Percentiles rank a stretch among this genome's conserved stretches.
Evolutionary conservation across 2,329 filamentous ascomycete genomes (phyloP).

Genomic region (Verticillium isaacii): DNA sequence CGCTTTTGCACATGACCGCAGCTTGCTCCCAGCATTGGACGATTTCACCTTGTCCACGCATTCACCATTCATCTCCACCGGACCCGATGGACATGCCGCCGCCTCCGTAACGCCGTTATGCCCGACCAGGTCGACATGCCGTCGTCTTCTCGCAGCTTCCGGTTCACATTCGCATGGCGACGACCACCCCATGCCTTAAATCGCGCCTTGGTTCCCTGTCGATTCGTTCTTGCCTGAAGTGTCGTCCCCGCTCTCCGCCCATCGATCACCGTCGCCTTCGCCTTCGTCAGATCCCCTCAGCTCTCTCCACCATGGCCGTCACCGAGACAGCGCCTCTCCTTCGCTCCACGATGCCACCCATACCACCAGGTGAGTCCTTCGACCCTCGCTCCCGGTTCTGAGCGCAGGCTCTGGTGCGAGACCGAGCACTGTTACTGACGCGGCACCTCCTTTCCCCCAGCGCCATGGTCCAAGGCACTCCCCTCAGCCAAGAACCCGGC

Average conservation of each 20-base stretch:
- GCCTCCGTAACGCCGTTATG: too few species aligned
- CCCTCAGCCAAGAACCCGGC: constrained; percentile 11
- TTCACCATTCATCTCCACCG: too few species aligned
- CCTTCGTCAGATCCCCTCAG: neutral
- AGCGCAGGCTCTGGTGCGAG: neutral
- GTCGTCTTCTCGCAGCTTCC: neutral
- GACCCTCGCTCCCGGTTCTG: neutral
- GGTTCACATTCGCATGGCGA: neutral
- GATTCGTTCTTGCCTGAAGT: neutral
- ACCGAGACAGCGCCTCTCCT: constrained; percentile 1
- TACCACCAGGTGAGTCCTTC: neutral
- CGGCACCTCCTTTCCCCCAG: constrained; percentile 7
- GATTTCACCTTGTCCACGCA: too few species aligned
- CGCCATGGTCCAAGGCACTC: constrained; percentile 28
- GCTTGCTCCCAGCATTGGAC: too few species aligned
- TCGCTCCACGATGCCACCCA: neutral
- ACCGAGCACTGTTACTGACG: too few species aligned
- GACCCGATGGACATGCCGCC: too few species aligned
- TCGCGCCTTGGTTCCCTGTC: neutral
- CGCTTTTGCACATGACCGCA: too few species aligned
- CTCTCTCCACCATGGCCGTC: neutral
- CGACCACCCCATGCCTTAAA: neutral
- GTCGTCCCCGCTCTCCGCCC: neutral
- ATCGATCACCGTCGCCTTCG: neutral
- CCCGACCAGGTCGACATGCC: neutral